A percentile compares a stretch with the other conserved stretches of the same genome.
phyloP scores from a whole-genome alignment of 257 asterid species.

The Nicotiana attenuata region DNA sequence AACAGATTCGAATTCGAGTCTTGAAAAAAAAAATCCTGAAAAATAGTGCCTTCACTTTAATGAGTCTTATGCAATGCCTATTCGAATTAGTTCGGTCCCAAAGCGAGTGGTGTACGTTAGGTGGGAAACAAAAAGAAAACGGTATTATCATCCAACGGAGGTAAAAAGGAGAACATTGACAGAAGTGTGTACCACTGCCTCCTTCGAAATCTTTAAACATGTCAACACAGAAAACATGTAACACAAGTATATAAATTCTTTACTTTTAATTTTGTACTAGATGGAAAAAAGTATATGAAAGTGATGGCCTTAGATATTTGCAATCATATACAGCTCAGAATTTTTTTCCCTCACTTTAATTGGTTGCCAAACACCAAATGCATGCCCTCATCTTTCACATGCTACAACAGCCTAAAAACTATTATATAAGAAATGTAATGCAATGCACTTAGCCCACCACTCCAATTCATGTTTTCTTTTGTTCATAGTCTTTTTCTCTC shows the following conservation, averaged over 20 bases:
- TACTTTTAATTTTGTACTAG: background rate
- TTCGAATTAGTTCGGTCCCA: too few species aligned
- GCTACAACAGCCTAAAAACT: background rate
- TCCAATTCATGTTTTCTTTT: background rate
- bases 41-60: too few species aligned
- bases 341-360: background rate
- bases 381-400: background rate
- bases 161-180: background rate
- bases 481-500: background rate
- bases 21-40: too few species aligned
- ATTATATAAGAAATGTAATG: background rate
- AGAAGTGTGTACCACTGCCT: background rate
- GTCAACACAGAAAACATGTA: background rate
- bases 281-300: background rate
- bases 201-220: background rate
- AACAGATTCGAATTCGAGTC: too few species aligned
- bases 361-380: background rate
- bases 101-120: too few species aligned
- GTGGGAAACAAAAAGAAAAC: too few species aligned
- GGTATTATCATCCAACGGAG: too few species aligned
- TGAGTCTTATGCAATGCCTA: too few species aligned
- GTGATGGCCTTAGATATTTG: background rate
- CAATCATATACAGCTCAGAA: background rate
- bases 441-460: background rate
- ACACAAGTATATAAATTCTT: background rate